Conservation (phyloP, 306 rosid species). For the Abrus pulchellus region DNA sequence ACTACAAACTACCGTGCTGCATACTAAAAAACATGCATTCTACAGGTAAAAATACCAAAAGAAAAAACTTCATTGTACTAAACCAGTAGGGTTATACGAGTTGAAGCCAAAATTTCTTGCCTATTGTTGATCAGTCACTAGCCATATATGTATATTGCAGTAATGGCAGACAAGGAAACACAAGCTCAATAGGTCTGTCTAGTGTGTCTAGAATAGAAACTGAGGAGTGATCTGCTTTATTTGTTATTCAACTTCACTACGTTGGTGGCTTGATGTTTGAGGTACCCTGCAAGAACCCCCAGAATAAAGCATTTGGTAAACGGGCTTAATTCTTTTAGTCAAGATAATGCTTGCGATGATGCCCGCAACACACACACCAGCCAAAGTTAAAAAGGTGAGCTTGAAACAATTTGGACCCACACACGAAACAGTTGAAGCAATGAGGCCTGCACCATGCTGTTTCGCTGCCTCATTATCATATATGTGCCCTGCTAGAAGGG, state of each 20-base stretch:
- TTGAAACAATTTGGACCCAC: conserved; percentile 78
- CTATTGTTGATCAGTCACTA: neutral
- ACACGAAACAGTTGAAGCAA: conserved; percentile 55
- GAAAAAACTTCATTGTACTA: neutral
- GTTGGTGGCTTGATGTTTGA: conserved; percentile 50
- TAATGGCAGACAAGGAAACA: conserved; percentile 24
- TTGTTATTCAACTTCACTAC: neutral
- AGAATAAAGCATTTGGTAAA: conserved; percentile 79
- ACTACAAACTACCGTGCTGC: neutral
- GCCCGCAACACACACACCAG: conserved; percentile 69
- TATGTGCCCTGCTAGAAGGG: conserved; percentile 74
- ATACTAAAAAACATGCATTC: conserved; percentile 41
- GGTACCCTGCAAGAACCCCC: conserved; percentile 85
- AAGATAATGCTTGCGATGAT: conserved; percentile 63
- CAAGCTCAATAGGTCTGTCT: neutral
- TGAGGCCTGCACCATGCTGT: conserved; percentile 58
- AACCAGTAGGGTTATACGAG: neutral
- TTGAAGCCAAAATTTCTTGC: conserved; percentile 23
- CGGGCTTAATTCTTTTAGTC: conserved; percentile 71
- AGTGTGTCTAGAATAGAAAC: neutral
- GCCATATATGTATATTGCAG: neutral
- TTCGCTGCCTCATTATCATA: conserved; percentile 78
- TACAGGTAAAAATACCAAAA: neutral
- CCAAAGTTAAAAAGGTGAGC: conserved; percentile 72
- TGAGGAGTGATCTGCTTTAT: conserved; percentile 27